Evolutionary conservation across 2,329 filamentous ascomycete species (phyloP).

Genomic region (Dactylellina parvicollis): DNA sequence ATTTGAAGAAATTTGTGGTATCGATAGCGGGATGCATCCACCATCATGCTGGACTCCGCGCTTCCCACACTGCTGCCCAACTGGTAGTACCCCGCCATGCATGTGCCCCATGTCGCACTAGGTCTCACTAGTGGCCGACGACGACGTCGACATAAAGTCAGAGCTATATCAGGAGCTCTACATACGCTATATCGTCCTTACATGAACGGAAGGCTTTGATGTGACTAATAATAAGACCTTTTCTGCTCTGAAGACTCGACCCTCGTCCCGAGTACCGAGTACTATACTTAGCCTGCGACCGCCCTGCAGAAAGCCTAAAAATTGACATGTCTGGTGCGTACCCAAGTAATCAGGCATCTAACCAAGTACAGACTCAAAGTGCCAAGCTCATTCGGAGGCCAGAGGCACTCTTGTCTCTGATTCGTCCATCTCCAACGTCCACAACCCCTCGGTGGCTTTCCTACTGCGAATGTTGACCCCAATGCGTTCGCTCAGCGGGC

Average conservation of each 20-base stretch:
- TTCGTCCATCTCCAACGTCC: slow-evolving; percentile 26
- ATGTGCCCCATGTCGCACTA: slow-evolving; percentile 26
- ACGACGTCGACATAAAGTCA: not conserved
- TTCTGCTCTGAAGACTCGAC: not conserved
- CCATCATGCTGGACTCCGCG: slow-evolving; percentile 4
- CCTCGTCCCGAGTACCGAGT: not conserved
- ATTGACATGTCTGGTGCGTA: not conserved
- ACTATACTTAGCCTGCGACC: not conserved
- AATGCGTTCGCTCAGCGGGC: too few relatives aligned
- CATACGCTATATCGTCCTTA: not conserved
- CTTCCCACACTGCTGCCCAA: not conserved
- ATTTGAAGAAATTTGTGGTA: not conserved
- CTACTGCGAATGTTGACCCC: slow-evolving; percentile 9
- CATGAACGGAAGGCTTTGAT: not conserved
- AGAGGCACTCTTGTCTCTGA: slow-evolving; percentile 8
- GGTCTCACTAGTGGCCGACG: not conserved
- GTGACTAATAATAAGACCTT: not conserved
- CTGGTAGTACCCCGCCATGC: slow-evolving; percentile 33
- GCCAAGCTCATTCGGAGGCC: slow-evolving; percentile 11
- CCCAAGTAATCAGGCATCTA: not conserved
- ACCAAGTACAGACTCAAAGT: not conserved
- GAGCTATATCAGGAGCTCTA: not conserved
- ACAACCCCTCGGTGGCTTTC: slow-evolving; percentile 3
- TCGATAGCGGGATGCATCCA: slow-evolving; percentile 32
- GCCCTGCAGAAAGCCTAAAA: not conserved